Evolutionary conservation across 768 basidiomycete species (phyloP), one percentile per base, ranked within the genome.

Genomic region (Boletus bicolor): DNA sequence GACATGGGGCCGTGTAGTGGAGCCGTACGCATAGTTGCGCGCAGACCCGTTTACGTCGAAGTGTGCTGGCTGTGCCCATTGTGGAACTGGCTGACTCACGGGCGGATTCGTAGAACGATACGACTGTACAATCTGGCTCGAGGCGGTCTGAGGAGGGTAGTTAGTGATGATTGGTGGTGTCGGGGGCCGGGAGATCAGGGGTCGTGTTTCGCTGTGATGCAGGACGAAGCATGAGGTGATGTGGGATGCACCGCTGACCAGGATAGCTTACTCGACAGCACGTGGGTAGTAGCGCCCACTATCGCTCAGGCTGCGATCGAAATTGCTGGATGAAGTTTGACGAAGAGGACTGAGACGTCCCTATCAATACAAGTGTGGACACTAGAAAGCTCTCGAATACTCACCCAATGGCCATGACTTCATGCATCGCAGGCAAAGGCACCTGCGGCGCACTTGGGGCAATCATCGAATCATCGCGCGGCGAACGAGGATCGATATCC

Each of bases 161-260:
- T 42, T 58, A 51, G 70, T 73, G 36, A 60, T 55, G 45, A 68
- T 66, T 1, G 51, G 63, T 4, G 72, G 68, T 0, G 74, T 73
- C 2, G 68, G 54, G 0, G 72, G 69, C 11, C 70, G 67, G 17
- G 73, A 73, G 10, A 85, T 75, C 11, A 86, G 74, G 3, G 85
- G 84, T 12, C 72, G 75, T 0, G 75, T 74, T 71, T 86, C 85
- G 58, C 84, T 86, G 54, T 14, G 8, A 41, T 11, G 19, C 8
- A 34, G 12, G 37, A 38, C 4, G 9, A 30, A n/a, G 19, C 1
- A 32, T 65, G 11, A 60, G 57, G 32, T 14, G 0, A 26, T 7
- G 11, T 37, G 15, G 4, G 10, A 21, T 12, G 21, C 8, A n/a
- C 4, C 9, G 26, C 2, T 7, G 26, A 21, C 11, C 7, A 17